Evolutionary conservation across 345 rosid species (phyloP).

Genomic region (Eucalyptus sideroxylon): DNA sequence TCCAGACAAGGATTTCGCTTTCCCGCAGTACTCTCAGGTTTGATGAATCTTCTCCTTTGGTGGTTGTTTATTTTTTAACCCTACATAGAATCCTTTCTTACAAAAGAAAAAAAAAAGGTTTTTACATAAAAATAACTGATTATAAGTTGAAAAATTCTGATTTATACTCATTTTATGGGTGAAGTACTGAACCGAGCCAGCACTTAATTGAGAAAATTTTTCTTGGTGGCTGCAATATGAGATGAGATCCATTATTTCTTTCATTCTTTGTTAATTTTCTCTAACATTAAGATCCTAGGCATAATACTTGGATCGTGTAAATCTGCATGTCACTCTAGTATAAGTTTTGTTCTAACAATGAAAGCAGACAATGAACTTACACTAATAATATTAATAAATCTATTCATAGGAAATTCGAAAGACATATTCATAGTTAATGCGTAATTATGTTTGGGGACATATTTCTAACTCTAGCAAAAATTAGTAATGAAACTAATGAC

Average conservation of each 20-base stretch:
- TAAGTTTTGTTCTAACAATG: too few relatives aligned
- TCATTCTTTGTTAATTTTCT: neutral
- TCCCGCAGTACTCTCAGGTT: slow-evolving; percentile 6
- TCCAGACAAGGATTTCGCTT: slow-evolving; percentile 2
- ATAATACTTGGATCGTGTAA: too few relatives aligned
- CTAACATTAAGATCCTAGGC: too few relatives aligned
- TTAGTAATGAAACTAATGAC: too few relatives aligned
- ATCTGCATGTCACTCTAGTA: too few relatives aligned
- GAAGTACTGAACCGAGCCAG: neutral
- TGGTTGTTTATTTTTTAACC: neutral
- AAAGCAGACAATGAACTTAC: too few relatives aligned
- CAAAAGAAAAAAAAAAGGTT: neutral
- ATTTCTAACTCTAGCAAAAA: too few relatives aligned
- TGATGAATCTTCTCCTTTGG: neutral
- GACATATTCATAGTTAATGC: too few relatives aligned
- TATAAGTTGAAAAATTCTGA: neutral
- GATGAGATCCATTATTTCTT: neutral
- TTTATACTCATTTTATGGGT: neutral
- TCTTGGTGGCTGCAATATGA: neutral
- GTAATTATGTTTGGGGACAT: too few relatives aligned
- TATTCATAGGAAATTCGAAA: too few relatives aligned
- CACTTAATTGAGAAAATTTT: neutral
- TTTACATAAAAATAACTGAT: neutral
- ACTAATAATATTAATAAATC: too few relatives aligned
- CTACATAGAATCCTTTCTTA: neutral